phyloP scores from a whole-genome alignment of 208 protist species.

The Hexamita inflata region DNA sequence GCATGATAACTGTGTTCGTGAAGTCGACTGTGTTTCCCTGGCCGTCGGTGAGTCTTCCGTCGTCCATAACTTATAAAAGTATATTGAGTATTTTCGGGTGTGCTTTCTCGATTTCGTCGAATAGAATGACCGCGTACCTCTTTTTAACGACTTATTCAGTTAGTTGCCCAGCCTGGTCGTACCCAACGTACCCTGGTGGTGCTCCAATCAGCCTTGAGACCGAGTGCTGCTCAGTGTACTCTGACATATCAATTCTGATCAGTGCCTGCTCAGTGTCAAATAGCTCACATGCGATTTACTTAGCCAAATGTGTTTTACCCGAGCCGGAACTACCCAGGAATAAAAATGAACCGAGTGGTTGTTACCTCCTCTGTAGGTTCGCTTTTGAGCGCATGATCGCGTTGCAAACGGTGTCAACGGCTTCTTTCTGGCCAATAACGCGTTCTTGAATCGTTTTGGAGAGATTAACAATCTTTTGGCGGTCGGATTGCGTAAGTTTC shows the following conservation, averaged over 20 bases:
- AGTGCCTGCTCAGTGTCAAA: constrained; percentile 87
- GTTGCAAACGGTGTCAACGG: constrained; percentile 75
- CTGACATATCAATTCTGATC: constrained; percentile 88
- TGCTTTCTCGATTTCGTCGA: constrained; percentile 97
- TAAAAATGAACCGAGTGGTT: constrained; percentile 78
- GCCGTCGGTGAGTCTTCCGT: constrained; percentile 85
- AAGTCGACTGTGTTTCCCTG: constrained; percentile 85
- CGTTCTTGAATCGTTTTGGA: constrained; percentile 58
- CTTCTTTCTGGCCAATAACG: constrained; percentile 81
- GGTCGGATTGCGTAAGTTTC: constrained; percentile 63
- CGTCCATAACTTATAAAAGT: constrained; percentile 90
- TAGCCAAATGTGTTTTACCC: constrained; percentile 84
- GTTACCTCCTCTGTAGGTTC: constrained; percentile 64
- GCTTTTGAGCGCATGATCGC: constrained; percentile 78
- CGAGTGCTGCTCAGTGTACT: constrained; percentile 88
- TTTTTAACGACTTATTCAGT: constrained; percentile 88
- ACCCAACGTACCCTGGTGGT: constrained; percentile 91
- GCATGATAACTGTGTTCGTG: constrained; percentile 87
- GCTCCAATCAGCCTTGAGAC: constrained; percentile 85
- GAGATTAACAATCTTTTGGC: constrained; percentile 57
- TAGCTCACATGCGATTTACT: constrained; percentile 72
- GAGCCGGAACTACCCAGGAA: constrained; percentile 81
- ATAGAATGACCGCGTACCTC: constrained; percentile 84
- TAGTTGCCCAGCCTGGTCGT: constrained; percentile 88
- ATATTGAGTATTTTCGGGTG: constrained; percentile 82